Conservation (phyloP, 352 stramenopile genomes). For the Pythium phragmitis region DNA sequence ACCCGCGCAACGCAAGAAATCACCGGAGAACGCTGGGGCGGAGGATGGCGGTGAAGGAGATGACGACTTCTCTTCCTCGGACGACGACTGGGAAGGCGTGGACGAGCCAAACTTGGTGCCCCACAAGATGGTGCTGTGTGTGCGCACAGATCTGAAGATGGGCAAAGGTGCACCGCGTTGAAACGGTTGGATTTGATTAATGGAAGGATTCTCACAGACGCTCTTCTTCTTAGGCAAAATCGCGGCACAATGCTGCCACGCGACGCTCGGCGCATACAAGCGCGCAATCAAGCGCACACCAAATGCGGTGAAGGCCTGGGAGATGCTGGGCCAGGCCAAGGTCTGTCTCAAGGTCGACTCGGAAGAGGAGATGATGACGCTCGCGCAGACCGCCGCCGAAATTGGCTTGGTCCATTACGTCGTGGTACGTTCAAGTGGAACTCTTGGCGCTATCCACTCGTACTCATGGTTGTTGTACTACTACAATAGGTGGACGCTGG, state of each 20-base stretch:
- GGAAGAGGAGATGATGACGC: constrained; percentile 74
- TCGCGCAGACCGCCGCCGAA: constrained; percentile 62
- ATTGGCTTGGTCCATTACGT: constrained; percentile 77
- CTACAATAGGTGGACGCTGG: constrained; percentile 62
- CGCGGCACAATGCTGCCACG: constrained; percentile 86
- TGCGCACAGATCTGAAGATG: constrained; percentile 95
- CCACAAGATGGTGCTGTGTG: constrained; percentile 95
- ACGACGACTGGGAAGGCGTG: constrained; percentile 62
- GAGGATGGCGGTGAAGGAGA: constrained; percentile 12
- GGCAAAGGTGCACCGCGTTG: constrained; percentile 77
- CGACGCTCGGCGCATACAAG: constrained; percentile 95
- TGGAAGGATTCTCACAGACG: neutral
- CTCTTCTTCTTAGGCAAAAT: constrained; percentile 59
- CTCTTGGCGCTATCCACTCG: neutral
- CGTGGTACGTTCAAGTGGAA: constrained; percentile 40
- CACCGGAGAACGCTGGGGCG: neutral
- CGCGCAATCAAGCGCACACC: constrained; percentile 80
- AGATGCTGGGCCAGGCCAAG: constrained; percentile 84
- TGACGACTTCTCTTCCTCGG: constrained; percentile 35
- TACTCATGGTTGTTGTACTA: neutral
- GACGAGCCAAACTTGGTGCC: constrained; percentile 59
- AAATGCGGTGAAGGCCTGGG: constrained; percentile 67
- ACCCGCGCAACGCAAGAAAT: constrained; percentile 8
- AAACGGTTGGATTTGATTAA: neutral
- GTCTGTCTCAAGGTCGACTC: constrained; percentile 86